phyloP scores from a whole-genome alignment of 768 basidiomycete species.

The Piloderma croceum region DNA sequence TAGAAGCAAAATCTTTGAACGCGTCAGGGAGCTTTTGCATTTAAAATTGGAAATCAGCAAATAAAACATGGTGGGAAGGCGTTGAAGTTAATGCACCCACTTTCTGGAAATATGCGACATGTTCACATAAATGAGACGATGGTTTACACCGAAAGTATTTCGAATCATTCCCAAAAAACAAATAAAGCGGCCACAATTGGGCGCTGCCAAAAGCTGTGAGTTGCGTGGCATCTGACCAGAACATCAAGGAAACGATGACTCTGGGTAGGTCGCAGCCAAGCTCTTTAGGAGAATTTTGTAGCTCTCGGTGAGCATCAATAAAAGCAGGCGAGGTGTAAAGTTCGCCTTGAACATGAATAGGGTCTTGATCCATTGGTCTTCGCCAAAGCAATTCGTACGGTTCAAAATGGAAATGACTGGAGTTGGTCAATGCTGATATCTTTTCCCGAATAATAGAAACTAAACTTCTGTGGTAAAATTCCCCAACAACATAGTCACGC shows the following conservation, averaged over 20 bases:
- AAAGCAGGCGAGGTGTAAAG: too few relatives aligned
- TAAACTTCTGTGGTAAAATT: constrained; percentile 11
- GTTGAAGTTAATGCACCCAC: too few relatives aligned
- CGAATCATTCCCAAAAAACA: constrained; percentile 10
- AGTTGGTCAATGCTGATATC: constrained; percentile 1
- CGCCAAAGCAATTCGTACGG: too few relatives aligned
- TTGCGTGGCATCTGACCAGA: constrained; percentile 28
- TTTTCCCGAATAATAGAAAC: constrained; percentile 13
- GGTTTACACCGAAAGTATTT: constrained; percentile 6
- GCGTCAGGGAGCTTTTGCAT: neutral
- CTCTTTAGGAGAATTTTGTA: too few relatives aligned
- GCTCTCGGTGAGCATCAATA: too few relatives aligned
- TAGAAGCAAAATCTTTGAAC: neutral
- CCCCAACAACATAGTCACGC: constrained; percentile 2
- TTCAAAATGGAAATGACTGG: constrained; percentile 9
- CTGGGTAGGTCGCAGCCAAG: too few relatives aligned
- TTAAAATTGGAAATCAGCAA: neutral
- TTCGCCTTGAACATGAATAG: too few relatives aligned
- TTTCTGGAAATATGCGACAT: too few relatives aligned
- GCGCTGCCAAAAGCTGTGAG: constrained; percentile 19
- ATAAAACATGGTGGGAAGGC: too few relatives aligned
- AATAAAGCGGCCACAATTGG: constrained; percentile 11
- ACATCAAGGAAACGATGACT: too few relatives aligned
- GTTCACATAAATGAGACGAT: too few relatives aligned
- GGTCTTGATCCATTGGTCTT: too few relatives aligned